Evolutionary conservation across 768 basidiomycete genomes (phyloP).

Genomic region (Tylopilus plumbeoviolaceoides): DNA sequence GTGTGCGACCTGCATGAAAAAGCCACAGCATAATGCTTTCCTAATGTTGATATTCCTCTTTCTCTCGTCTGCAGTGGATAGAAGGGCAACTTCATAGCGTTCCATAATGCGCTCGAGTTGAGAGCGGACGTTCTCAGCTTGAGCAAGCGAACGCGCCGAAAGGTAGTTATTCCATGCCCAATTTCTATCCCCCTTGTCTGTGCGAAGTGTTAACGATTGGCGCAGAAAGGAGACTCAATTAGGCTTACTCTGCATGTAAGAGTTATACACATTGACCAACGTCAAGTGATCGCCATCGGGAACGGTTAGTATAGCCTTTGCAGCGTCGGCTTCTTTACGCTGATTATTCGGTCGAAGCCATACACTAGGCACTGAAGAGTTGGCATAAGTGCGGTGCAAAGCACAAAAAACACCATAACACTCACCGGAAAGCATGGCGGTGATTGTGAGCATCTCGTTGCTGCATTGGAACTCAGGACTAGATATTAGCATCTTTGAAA

Average conservation of each 20-base stretch:
- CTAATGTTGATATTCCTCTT: conserved; percentile 75
- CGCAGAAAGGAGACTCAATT: too few relatives aligned
- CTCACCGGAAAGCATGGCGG: conserved; percentile 93
- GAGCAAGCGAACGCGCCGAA: conserved; percentile 72
- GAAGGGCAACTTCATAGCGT: too few relatives aligned
- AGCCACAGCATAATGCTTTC: conserved; percentile 83
- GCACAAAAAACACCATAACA: background rate
- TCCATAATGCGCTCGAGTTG: conserved; percentile 88
- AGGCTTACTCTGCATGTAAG: conserved; percentile 82
- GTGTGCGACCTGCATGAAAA: conserved; percentile 99
- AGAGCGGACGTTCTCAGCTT: conserved; percentile 90
- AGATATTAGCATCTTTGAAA: conserved; percentile 90
- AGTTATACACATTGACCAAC: conserved; percentile 91
- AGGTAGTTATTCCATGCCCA: conserved; percentile 93
- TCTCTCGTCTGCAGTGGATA: conserved; percentile 63
- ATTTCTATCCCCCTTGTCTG: conserved; percentile 74
- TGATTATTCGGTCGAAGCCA: conserved; percentile 89
- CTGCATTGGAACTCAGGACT: conserved; percentile 96
- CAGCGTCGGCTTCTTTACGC: conserved; percentile 86
- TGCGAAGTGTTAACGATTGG: too few relatives aligned
- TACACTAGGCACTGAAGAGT: conserved; percentile 76
- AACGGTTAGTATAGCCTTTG: conserved; percentile 82
- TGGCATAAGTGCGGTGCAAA: too few relatives aligned
- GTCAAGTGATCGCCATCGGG: conserved; percentile 97
- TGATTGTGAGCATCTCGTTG: conserved; percentile 91